Conservation (phyloP, 345 rosid genomes). For the Gossypium longicalyx region DNA sequence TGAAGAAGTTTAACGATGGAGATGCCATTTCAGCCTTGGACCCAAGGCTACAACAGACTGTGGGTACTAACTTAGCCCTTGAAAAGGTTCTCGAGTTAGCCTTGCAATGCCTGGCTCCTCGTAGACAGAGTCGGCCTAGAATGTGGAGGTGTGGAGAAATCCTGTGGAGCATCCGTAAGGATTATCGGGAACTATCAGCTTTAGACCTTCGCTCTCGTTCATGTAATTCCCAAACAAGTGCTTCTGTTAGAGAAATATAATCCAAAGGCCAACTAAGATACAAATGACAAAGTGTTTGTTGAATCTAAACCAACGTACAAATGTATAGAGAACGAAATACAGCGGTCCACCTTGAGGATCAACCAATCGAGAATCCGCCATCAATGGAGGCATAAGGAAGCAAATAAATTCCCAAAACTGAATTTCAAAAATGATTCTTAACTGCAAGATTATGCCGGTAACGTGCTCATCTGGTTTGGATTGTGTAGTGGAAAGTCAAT, state of each 20-base stretch:
- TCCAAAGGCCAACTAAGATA: not conserved
- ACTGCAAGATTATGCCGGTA: conserved; percentile 7
- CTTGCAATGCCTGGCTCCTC: conserved; percentile 68
- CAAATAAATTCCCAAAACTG: not conserved
- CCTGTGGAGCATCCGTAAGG: conserved; percentile 84
- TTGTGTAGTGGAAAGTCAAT: conserved; percentile 11
- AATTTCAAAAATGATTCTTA: not conserved
- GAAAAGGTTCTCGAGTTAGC: conserved; percentile 77
- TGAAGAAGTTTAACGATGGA: conserved; percentile 62
- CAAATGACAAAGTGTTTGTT: not conserved
- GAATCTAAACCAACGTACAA: not conserved
- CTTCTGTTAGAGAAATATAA: conserved; percentile 26
- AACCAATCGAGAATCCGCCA: not conserved
- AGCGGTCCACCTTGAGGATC: not conserved
- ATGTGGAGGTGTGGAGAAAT: conserved; percentile 81
- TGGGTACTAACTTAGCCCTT: conserved; percentile 47
- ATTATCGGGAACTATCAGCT: conserved; percentile 47
- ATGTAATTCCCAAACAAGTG: conserved; percentile 33
- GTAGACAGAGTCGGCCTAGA: conserved; percentile 60
- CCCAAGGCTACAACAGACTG: conserved; percentile 52
- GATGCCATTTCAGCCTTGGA: conserved; percentile 55
- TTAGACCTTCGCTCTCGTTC: conserved; percentile 31
- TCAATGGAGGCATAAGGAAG: not conserved
- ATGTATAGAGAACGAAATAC: not conserved
- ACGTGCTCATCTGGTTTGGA: not conserved